phyloP scores from a whole-genome alignment of 73 alveolate species.

The Tetrahymena malaccensis region DNA sequence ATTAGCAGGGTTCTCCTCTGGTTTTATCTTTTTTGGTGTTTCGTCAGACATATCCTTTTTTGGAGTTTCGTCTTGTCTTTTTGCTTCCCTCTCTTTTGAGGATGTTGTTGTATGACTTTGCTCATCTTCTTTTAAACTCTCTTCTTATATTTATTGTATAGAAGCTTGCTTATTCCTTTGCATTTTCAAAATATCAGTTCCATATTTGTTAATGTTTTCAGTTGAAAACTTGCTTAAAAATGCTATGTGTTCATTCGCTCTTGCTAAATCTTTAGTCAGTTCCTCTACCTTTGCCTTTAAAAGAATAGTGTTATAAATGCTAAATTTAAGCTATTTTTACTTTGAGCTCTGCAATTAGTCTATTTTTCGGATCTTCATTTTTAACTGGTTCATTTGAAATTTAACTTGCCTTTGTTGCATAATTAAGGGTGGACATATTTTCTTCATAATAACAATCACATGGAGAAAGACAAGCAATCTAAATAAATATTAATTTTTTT shows the following conservation, averaged over 20 bases:
- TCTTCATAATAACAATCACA: slow-evolving; percentile 78
- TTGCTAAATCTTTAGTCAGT: slow-evolving; percentile 2
- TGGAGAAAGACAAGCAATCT: slow-evolving; percentile 92
- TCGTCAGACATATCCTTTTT: slow-evolving; percentile 13
- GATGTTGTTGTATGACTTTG: not conserved
- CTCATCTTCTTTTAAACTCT: not conserved
- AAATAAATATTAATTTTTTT: not conserved
- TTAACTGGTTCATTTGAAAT: slow-evolving; percentile 84
- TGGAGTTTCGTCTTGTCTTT: not conserved
- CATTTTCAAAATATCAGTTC: not conserved
- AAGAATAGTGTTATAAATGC: not conserved
- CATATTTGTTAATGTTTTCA: not conserved
- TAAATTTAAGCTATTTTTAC: not conserved
- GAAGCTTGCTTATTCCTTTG: not conserved
- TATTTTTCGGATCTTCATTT: slow-evolving; percentile 82
- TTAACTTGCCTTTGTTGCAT: slow-evolving; percentile 94
- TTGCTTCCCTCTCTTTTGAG: not conserved
- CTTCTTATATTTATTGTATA: not conserved
- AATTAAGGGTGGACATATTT: slow-evolving; percentile 82
- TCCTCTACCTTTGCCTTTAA: not conserved
- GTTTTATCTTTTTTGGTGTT: not conserved
- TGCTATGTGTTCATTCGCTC: slow-evolving; percentile 33
- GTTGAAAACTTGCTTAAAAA: slow-evolving; percentile 3
- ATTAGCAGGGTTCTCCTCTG: not conserved
- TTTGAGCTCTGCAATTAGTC: slow-evolving; percentile 57